A percentile compares a stretch with the other conserved stretches of the same genome.
Conservation (phyloP, 2,329 filamentous ascomycete genomes). For the Epichloe gansuensis region DNA sequence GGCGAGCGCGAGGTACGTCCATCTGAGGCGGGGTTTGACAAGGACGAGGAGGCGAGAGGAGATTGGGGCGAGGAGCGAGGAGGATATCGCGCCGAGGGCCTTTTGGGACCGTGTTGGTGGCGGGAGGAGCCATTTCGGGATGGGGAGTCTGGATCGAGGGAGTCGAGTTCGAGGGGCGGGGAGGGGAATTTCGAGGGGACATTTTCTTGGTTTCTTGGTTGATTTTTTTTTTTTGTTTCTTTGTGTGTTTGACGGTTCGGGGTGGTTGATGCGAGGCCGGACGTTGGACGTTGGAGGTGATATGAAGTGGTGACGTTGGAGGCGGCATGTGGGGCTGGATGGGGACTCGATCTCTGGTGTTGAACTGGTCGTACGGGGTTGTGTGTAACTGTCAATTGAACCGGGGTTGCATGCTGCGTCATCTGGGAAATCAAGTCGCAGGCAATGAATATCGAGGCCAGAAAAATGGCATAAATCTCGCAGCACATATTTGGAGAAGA, state of each 20-base stretch:
- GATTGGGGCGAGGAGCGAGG: background rate
- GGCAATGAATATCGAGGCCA: no score
- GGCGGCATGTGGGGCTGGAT: background rate
- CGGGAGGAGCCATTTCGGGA: constrained; percentile 2
- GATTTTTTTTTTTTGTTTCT: background rate
- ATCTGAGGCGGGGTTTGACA: background rate
- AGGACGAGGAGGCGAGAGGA: background rate
- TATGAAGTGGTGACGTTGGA: background rate
- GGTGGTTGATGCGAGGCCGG: background rate
- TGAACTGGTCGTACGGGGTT: no score
- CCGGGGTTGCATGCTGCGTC: no score
- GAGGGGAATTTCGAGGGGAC: background rate
- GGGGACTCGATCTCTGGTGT: no score
- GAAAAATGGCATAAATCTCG: no score
- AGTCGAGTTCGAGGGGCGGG: constrained; percentile 4
- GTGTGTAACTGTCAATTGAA: no score
- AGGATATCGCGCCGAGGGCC: background rate
- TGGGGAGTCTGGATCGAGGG: constrained; percentile 4
- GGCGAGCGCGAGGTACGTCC: background rate
- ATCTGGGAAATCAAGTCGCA: no score
- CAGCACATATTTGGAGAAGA: no score
- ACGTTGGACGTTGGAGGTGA: background rate
- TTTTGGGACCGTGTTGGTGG: background rate
- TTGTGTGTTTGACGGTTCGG: background rate
- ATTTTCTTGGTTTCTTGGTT: background rate